Evolutionary conservation across 2,329 filamentous ascomycete species (phyloP).

Genomic region (Aspergillus quadrilineatus): DNA sequence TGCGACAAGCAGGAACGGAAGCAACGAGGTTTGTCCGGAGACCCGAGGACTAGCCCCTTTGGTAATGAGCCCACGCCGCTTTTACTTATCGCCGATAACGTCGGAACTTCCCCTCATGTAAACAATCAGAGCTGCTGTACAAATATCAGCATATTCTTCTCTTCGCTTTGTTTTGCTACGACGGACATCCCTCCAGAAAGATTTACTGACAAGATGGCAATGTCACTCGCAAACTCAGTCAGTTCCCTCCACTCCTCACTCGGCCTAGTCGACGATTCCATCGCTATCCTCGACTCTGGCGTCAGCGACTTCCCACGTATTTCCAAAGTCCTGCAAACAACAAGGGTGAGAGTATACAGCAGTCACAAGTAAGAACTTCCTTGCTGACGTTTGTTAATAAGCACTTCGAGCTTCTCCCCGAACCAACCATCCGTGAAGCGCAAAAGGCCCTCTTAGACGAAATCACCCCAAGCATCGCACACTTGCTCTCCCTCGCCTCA

Average conservation of each 20-base stretch:
- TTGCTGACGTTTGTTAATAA: constrained; percentile 36
- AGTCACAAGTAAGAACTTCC: background rate
- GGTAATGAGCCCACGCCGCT: constrained; percentile 26
- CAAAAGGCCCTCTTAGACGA: constrained; percentile 83
- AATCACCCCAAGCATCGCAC: constrained; percentile 80
- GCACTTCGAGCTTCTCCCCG: constrained; percentile 92
- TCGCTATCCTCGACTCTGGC: constrained; percentile 61
- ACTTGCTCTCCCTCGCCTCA: constrained; percentile 77
- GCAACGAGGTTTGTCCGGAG: constrained; percentile 41
- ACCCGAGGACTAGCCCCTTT: constrained; percentile 28
- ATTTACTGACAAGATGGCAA: constrained; percentile 31
- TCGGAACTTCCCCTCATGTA: constrained; percentile 20
- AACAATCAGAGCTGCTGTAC: constrained; percentile 11
- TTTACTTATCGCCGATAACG: constrained; percentile 24
- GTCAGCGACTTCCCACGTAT: constrained; percentile 64
- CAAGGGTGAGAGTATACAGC: constrained; percentile 49
- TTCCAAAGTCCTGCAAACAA: constrained; percentile 62
- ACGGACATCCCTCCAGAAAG: background rate
- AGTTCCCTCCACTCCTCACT: constrained; percentile 61
- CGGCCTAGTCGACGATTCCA: constrained; percentile 61
- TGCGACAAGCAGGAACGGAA: constrained; percentile 33
- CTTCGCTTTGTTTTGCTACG: background rate
- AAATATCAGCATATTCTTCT: background rate
- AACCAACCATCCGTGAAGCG: constrained; percentile 75
- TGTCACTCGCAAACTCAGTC: constrained; percentile 60